Evolutionary conservation across 805 yeast species (phyloP), one percentile per base, ranked within the genome.

Genomic region (Pichia cabralensis): DNA sequence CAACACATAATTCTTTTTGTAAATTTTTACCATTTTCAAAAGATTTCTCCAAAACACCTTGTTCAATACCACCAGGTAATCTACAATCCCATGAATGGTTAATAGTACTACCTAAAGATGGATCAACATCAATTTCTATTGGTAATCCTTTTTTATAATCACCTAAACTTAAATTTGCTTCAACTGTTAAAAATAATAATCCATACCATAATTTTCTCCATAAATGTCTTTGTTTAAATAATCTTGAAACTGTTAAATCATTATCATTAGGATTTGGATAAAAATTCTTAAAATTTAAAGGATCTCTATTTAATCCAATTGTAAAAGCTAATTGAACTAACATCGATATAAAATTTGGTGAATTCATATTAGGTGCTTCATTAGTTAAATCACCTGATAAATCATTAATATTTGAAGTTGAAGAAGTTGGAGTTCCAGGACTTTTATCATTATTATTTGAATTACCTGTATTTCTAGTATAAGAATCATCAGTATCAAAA

Each of bases 241-340:
- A 46, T 34, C 55, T 45, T 4, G 60, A 49, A 31, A 47, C 41
- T n/a, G 53, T 45, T 21, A 45, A 48, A 40, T 50, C 48, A 32
- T 53, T 60, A 29, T 48, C 55, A 12, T 45, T 41, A 9, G 48
- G 34, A 11, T 35, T 31, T 14, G 43, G 37, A 38, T 58, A 55
- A 36, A 55, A 53, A 36, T 56, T 55, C 24, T 54, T 53, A 45
- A 59, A 65, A 35, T 60, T 55, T 26, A 62, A 56, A 1, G 73
- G 73, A 43, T 70, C 75, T 18, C 75, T 46, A 41, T 69, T 64
- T 32, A 70, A 45, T 1, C 74, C 74, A 22, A 69, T 55, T 4
- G 65, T 60, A 35, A 55, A 56, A 3, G 74, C 74, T 48, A 66
- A 51, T 34, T 65, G 64, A 9, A 67, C 53, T 26, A 69, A 44